These are phyloP conservation scores for Coriolopsis trogii DNA, from an alignment of 1,284 basidiomycete genomes.

Conservation along the genomic window DNA sequence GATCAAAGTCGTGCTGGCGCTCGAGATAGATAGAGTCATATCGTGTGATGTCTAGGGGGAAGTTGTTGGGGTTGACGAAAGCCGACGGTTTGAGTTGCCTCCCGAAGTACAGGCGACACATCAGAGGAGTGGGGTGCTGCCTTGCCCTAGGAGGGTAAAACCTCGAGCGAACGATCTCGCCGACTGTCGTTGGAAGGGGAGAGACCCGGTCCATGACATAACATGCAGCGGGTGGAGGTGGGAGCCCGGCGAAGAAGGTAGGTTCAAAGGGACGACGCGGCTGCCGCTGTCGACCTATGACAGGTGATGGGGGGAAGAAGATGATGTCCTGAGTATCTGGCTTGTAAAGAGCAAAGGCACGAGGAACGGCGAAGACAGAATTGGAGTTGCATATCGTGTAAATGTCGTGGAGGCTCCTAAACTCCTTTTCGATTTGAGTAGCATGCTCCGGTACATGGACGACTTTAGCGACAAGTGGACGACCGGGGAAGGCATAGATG, in stretches of 20 bases:
- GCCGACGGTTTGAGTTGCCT: constrained; percentile 11
- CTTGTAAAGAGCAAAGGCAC: constrained; percentile 17
- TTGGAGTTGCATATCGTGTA: constrained; percentile 4
- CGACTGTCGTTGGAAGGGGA: neutral
- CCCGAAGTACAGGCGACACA: constrained; percentile 27
- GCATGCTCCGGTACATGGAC: constrained; percentile 3
- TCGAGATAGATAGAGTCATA: constrained; percentile 17
- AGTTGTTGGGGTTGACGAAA: constrained; percentile 24
- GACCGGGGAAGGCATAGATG: constrained; percentile 11
- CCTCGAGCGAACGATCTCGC: neutral
- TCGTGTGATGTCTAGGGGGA: constrained; percentile 24
- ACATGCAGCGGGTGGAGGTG: neutral
- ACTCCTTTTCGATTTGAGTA: constrained; percentile 8
- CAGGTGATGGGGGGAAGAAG: neutral
- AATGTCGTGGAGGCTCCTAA: constrained; percentile 1
- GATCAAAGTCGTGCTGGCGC: constrained; percentile 4
- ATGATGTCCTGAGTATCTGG: constrained; percentile 3
- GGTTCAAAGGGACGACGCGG: neutral
- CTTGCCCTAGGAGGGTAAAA: neutral
- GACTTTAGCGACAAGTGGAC: constrained; percentile 14
- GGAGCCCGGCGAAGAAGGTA: neutral
- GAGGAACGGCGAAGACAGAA: constrained; percentile 23
- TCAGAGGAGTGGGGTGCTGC: neutral
- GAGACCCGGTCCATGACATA: constrained; percentile 14
- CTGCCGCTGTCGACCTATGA: neutral